phyloP scores from a whole-genome alignment of 1,284 basidiomycete genomes.

The Abortiporus biennis region DNA sequence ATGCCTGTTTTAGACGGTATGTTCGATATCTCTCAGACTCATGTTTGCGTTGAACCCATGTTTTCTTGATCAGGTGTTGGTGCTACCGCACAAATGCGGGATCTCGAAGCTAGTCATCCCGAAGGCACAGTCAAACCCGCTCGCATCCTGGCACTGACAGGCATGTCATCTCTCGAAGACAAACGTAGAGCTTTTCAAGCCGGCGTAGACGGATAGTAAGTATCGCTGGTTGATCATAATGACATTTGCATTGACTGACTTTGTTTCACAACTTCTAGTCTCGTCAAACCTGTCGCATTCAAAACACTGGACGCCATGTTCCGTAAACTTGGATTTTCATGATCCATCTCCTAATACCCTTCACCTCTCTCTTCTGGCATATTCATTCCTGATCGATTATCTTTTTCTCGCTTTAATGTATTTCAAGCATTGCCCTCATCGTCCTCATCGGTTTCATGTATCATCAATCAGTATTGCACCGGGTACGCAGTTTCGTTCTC shows the following conservation, averaged over 20 bases:
- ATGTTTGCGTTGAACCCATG: not conserved
- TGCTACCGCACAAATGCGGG: constrained; percentile 80
- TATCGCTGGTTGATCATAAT: no score
- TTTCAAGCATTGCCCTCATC: no score
- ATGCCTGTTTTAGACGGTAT: constrained; percentile 90
- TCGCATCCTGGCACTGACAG: constrained; percentile 88
- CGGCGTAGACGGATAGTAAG: constrained; percentile 93
- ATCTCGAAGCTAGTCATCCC: constrained; percentile 57
- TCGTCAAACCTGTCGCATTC: constrained; percentile 90
- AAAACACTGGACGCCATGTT: constrained; percentile 86
- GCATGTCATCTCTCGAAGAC: constrained; percentile 89
- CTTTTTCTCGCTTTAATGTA: no score
- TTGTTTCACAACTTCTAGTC: constrained; percentile 34
- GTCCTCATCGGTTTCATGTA: no score
- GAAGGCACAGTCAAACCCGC: constrained; percentile 21
- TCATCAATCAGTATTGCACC: no score
- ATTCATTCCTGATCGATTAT: no score
- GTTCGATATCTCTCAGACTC: constrained; percentile 10
- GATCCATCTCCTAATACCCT: not conserved
- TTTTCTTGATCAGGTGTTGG: constrained; percentile 50
- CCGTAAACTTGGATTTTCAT: constrained; percentile 63
- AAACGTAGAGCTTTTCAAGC: constrained; percentile 88
- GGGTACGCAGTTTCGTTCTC: no score
- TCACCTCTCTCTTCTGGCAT: not conserved
- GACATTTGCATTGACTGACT: constrained; percentile 7